Evolutionary conservation across 495 filamentous ascomycete genomes (phyloP).

Genomic region (Lophium mytilinum): DNA sequence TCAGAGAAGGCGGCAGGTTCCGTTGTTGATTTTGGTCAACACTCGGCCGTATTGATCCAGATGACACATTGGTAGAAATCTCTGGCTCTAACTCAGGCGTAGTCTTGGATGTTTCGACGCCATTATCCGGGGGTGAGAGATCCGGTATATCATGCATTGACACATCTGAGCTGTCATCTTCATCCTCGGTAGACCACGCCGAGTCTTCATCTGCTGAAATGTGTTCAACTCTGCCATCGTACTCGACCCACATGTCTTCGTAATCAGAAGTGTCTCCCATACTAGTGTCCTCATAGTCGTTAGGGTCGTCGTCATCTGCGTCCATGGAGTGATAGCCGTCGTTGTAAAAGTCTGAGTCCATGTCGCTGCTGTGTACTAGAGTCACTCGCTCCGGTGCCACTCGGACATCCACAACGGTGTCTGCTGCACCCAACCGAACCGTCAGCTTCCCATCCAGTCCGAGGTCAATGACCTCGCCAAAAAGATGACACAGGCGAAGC

Average conservation of each 20-base stretch:
- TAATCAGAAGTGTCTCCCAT: constrained; percentile 16
- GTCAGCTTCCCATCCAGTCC: constrained; percentile 46
- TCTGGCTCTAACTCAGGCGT: constrained; percentile 25
- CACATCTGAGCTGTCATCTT: constrained; percentile 24
- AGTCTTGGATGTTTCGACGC: constrained; percentile 21
- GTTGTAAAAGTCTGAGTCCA: constrained; percentile 30
- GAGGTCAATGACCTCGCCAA: constrained; percentile 51
- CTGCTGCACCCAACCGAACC: constrained; percentile 44
- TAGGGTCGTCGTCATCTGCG: constrained; percentile 20
- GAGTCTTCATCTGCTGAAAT: constrained; percentile 24
- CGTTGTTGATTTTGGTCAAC: too few relatives aligned
- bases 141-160: constrained; percentile 19
- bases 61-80: background rate
- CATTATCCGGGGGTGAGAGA: background rate
- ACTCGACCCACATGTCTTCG: constrained; percentile 22
- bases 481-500: background rate
- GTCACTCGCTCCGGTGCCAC: constrained; percentile 41
- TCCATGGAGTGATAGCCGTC: constrained; percentile 23
- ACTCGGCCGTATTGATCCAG: too few relatives aligned
- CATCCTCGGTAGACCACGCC: constrained; percentile 35
- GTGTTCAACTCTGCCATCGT: constrained; percentile 26
- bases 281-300: constrained; percentile 30
- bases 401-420: constrained; percentile 42
- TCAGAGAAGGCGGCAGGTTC: too few relatives aligned
- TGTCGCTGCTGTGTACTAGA: constrained; percentile 26